phyloP scores from a whole-genome alignment of 495 filamentous ascomycete species.

The Neurospora tetrasperma region DNA sequence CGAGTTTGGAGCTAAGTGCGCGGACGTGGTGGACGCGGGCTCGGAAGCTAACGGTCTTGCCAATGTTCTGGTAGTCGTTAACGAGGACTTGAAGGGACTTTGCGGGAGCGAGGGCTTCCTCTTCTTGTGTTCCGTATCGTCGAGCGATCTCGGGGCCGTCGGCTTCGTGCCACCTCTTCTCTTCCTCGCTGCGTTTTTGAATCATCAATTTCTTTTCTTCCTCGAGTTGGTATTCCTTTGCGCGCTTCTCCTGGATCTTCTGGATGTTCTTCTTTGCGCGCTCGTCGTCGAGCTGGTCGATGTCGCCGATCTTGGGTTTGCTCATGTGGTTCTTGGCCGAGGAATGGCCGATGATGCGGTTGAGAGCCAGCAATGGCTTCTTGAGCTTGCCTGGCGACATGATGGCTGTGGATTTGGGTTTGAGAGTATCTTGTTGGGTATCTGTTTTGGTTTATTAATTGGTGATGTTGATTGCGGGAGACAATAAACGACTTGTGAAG shows the following conservation, averaged over 20 bases:
- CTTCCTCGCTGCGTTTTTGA: constrained; percentile 36
- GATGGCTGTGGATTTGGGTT: not conserved
- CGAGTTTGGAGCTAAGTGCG: constrained; percentile 75
- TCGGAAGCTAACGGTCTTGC: constrained; percentile 64
- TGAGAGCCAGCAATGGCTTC: constrained; percentile 33
- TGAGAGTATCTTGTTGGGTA: not conserved
- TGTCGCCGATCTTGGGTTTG: constrained; percentile 36
- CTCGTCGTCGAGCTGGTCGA: constrained; percentile 33
- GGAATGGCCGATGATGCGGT: constrained; percentile 32
- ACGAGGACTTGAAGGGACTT: constrained; percentile 11
- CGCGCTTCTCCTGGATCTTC: constrained; percentile 36
- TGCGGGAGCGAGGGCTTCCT: constrained; percentile 22
- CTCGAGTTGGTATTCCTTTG: constrained; percentile 40
- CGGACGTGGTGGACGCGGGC: constrained; percentile 80
- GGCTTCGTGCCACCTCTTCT: constrained; percentile 29
- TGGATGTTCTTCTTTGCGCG: constrained; percentile 40
- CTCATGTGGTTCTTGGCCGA: constrained; percentile 37
- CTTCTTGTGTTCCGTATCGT: constrained; percentile 46
- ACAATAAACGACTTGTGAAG: not conserved
- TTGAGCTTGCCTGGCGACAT: constrained; percentile 31
- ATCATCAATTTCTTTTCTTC: constrained; percentile 38
- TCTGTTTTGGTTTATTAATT: not conserved
- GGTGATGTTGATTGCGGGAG: not conserved
- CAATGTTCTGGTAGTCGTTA: constrained; percentile 32
- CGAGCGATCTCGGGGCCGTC: constrained; percentile 47